Evolutionary conservation across 2,329 filamentous ascomycete species (phyloP), one percentile per base, ranked within the genome.

Genomic region (Fusarium beomiforme): DNA sequence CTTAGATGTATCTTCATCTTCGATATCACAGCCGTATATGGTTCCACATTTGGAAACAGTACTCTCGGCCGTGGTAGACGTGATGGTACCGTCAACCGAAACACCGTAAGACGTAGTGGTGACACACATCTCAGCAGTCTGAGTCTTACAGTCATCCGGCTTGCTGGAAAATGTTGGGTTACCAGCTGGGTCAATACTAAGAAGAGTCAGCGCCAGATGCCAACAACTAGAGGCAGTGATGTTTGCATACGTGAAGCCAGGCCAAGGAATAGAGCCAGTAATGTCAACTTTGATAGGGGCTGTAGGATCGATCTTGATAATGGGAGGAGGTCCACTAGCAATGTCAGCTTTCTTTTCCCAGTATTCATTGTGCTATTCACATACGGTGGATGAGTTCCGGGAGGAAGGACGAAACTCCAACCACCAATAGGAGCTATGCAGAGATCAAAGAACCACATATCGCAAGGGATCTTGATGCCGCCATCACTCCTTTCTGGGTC

Each of bases 351-450:
- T 29, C 8, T 29, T n/a, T n/a, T n/a, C n/a, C n/a, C n/a, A n/a
- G n/a, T n/a, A n/a, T n/a, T n/a, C n/a, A n/a, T n/a, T n/a, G 0
- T 6, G 19, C 0, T 31, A n/a, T 21, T 1, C 8, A 33, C 44
- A 6, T 33, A 49, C 26, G 44, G 44, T 33, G 3, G n/a, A 49
- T 33, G 26, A 3, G 44, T 23, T 1, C 44, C 44, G 9, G 44
- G 44, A 9, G 26, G 44, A 17, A 49, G 44, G 3, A 21, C 26
- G 2, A 49, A 49, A n/a, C 44, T 5, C 44, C 44, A 49, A 12
- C 26, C 44, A 3, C 44, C 14, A 17, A 49, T 33, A 13, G 44
- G 44, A 9, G 44, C n/a, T 2, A 49, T 26, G 10, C 44, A 33
- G 21, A 33, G 10, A 31, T 49, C 9, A 17, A 49, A 33, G n/a